Percentiles rank a stretch among this genome's conserved stretches.
Conservation (phyloP, 306 rosid species). For the Mimosa bimucronata region DNA sequence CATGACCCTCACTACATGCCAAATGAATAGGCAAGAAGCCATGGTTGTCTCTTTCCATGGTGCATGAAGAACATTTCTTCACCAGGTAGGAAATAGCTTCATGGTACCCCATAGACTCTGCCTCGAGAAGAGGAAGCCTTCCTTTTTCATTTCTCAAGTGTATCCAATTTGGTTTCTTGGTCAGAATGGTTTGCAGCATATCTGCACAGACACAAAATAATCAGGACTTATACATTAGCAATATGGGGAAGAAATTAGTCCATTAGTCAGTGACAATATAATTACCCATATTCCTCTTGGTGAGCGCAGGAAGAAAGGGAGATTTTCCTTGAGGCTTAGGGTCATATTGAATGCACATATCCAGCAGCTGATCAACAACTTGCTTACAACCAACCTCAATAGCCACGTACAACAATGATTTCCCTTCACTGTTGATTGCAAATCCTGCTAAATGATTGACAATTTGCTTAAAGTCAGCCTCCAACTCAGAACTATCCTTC, state of each 20-base stretch:
- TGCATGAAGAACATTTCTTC: neutral
- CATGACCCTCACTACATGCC: slow-evolving; percentile 24
- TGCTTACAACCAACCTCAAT: neutral
- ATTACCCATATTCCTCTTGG: neutral
- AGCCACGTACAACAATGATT: neutral
- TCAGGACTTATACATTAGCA: neutral
- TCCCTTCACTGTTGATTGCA: neutral
- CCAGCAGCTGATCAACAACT: neutral
- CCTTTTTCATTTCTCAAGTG: neutral
- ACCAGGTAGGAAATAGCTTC: slow-evolving; percentile 35
- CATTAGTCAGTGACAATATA: too few species aligned
- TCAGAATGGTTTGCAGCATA: neutral
- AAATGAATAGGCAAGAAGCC: slow-evolving; percentile 37
- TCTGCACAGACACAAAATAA: neutral
- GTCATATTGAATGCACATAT: neutral
- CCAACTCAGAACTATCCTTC: neutral
- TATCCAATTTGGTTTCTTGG: slow-evolving; percentile 13
- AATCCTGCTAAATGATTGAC: neutral
- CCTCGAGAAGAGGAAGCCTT: slow-evolving; percentile 35
- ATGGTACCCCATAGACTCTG: slow-evolving; percentile 32
- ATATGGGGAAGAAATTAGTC: too few species aligned
- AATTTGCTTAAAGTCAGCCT: neutral
- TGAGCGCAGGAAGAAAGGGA: slow-evolving; percentile 5
- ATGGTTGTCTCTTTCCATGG: neutral
- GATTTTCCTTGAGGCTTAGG: slow-evolving; percentile 13